phyloP scores from a whole-genome alignment of 2,329 filamentous ascomycete species.

The Aspergillus quadrilineatus region DNA sequence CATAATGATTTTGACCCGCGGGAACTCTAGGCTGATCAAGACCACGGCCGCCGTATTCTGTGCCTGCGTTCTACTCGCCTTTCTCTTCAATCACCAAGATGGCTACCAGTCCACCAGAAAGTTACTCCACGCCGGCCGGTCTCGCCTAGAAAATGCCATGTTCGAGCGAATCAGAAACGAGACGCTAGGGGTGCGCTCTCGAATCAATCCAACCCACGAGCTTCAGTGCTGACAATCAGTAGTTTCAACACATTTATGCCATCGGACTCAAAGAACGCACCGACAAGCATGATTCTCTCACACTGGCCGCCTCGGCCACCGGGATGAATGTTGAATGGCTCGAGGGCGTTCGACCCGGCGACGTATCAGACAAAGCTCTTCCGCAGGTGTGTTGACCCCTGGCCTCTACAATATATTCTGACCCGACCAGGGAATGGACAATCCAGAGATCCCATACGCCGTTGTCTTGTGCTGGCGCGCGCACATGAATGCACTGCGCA shows the following conservation, averaged over 20 bases:
- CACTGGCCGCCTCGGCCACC: constrained; percentile 43
- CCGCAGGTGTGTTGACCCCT: constrained; percentile 30
- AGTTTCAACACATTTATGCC: constrained; percentile 50
- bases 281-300: constrained; percentile 52
- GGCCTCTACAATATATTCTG: background rate
- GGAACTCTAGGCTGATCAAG: constrained; percentile 12
- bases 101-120: constrained; percentile 10
- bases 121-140: constrained; percentile 9
- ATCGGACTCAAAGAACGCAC: constrained; percentile 49
- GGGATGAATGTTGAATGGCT: constrained; percentile 48
- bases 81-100: constrained; percentile 9
- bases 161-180: constrained; percentile 27
- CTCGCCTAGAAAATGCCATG: constrained; percentile 17
- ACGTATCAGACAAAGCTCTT: constrained; percentile 45
- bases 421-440: constrained; percentile 16
- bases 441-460: constrained; percentile 19
- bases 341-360: constrained; percentile 44
- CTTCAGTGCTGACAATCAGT: background rate
- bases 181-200: constrained; percentile 27
- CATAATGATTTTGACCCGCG: constrained; percentile 4
- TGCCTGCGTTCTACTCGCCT: constrained; percentile 1
- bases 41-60: constrained; percentile 3
- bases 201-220: background rate
- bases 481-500: constrained; percentile 39
- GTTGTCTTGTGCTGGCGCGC: constrained; percentile 46